phyloP scores from a whole-genome alignment of 2,329 filamentous ascomycete genomes.

The Trichoderma breve region DNA sequence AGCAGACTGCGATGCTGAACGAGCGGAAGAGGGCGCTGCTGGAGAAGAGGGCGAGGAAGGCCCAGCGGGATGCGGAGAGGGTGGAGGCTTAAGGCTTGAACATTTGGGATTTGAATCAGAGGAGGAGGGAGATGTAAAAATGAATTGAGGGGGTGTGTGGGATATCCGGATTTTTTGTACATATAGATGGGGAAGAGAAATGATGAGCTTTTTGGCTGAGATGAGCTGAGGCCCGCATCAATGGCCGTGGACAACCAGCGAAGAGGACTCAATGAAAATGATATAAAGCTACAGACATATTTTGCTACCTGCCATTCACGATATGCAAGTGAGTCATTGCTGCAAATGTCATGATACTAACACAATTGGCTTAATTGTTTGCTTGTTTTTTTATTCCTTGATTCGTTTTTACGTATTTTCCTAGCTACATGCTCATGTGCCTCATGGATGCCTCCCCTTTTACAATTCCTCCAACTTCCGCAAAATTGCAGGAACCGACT shows the following conservation, averaged over 20 bases:
- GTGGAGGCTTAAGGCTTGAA: constrained; percentile 11
- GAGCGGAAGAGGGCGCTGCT: constrained; percentile 78
- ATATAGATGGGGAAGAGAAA: not conserved
- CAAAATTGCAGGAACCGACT: constrained; percentile 69
- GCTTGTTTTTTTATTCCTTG: not conserved
- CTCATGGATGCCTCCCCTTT: constrained; percentile 13
- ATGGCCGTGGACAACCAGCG: not conserved
- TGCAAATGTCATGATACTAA: not conserved
- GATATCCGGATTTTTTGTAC: not conserved
- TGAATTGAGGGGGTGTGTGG: not conserved
- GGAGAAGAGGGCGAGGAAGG: constrained; percentile 79
- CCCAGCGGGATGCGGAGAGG: constrained; percentile 36
- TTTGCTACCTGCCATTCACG: not conserved
- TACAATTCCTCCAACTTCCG: constrained; percentile 57
- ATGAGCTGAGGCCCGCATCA: not conserved
- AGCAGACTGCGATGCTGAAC: constrained; percentile 72
- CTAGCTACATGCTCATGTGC: not conserved
- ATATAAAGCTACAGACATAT: not conserved
- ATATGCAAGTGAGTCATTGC: not conserved
- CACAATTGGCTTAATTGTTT: not conserved
- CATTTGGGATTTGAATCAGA: not conserved
- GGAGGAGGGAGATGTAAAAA: not conserved
- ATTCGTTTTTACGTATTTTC: not conserved
- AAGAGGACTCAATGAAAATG: not conserved
- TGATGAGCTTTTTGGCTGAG: not conserved